Evolutionary conservation across 192 early-diverging fungal genomes (phyloP), one percentile per base, ranked within the genome.

Genomic region (Lunasporangiospora selenospora): DNA sequence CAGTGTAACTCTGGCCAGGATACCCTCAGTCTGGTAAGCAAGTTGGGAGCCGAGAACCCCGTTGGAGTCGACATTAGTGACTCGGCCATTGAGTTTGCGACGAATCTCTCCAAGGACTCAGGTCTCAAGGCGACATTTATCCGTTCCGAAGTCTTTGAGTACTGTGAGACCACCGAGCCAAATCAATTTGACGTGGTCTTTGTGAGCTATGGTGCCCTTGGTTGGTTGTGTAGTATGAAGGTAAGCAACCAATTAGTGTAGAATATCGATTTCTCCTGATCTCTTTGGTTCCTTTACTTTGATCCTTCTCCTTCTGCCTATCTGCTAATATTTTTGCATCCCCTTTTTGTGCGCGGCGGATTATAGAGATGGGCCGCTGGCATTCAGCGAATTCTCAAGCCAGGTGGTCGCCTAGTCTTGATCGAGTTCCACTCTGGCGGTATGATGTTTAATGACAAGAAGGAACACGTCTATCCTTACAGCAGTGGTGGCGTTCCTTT

Each of bases 61-160:
- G 43, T 46, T 11, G 69, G 69, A 7, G 49, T 73, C 61, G 69
- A 73, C 26, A 73, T 73, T 55, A 73, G 69, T 53, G 69, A 73
- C 37, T 52, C 4, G 13, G 69, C 69, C 1, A 43, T 73, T 0
- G 60, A 50, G 1, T 73, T 73, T 40, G 69, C 69, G 2, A 57
- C 53, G 12, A 53, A 73, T 18, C 32, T 73, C 6, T 33, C 69
- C 33, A 58, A 48, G 29, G 59, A 62, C 24, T 48, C 69, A 4
- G 69, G 69, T 1, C 38, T 63, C 10, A 15, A 56, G 18, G 61
- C 69, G 3, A 73, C 60, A 0, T 73, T 73, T 46, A 40, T 73
- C 34, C 59, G 69, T 19, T 21, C 55, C 1, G 69, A 73, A 19
- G 42, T 73, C 15, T 73, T 73, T 32, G 69, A 63, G 1, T 73